A percentile compares a stretch with the other conserved stretches of the same genome.
These are phyloP conservation scores for Flaveria sonorensis DNA, from an alignment of 129 eudicot species.

Conservation along the genomic window DNA sequence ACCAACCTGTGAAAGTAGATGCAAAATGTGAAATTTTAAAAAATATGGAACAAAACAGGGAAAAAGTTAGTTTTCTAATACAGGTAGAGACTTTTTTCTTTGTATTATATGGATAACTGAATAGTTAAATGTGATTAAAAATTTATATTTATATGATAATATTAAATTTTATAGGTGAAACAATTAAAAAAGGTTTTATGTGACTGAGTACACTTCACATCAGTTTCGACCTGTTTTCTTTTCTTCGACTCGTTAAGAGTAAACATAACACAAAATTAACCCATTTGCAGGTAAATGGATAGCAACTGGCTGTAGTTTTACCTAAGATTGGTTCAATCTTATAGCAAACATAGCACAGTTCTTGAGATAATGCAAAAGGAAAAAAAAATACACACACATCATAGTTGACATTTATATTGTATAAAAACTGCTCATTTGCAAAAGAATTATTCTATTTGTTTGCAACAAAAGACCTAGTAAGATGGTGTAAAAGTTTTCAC, in stretches of 20 bases:
- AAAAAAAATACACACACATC: background rate
- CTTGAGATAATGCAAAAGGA: background rate
- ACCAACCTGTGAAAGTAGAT: constrained; percentile 67
- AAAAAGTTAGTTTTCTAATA: no score
- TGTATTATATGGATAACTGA: background rate
- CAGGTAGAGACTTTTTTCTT: no score
- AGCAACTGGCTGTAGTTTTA: background rate
- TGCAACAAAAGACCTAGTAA: no score
- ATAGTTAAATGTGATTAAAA: background rate
- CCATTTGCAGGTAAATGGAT: background rate
- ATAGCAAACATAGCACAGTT: background rate
- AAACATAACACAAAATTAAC: background rate
- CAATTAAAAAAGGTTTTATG: background rate
- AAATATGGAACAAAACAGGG: background rate
- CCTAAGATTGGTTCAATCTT: background rate
- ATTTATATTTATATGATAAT: background rate
- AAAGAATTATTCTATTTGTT: no score
- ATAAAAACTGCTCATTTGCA: background rate
- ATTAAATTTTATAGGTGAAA: background rate
- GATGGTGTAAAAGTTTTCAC: no score
- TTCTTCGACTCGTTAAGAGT: background rate
- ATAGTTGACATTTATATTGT: no score
- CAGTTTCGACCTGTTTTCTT: background rate
- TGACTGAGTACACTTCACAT: background rate
- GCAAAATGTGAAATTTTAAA: constrained; percentile 13